A percentile compares a stretch with the other conserved stretches of the same genome.
Evolutionary conservation across 2,329 filamentous ascomycete genomes (phyloP).

Genomic region (Tricladium varicosporioides): DNA sequence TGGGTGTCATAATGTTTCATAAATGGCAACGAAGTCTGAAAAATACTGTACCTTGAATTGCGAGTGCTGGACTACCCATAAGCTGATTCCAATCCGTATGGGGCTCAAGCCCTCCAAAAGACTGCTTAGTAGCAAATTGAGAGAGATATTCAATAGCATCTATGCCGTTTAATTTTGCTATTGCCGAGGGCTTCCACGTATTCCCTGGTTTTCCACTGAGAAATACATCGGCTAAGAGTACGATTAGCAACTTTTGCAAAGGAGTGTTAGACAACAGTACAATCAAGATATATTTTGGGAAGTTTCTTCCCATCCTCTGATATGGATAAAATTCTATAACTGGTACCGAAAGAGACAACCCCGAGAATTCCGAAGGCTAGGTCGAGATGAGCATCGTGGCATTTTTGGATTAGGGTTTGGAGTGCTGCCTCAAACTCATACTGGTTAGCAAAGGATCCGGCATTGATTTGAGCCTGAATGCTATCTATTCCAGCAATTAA

Average conservation of each 20-base stretch:
- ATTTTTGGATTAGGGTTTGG: conserved; percentile 44
- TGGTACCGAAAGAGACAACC: conserved; percentile 49
- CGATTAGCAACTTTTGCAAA: conserved; percentile 11
- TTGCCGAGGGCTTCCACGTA: conserved; percentile 39
- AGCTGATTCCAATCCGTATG: conserved; percentile 39
- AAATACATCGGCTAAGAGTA: conserved; percentile 13
- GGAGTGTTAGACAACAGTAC: too few species aligned
- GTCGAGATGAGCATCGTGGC: conserved; percentile 63
- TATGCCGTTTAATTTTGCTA: conserved; percentile 53
- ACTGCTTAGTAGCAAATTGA: conserved; percentile 38
- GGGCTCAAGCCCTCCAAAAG: conserved; percentile 34
- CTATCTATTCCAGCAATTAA: conserved; percentile 42
- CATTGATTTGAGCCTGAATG: conserved; percentile 41
- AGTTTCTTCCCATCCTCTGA: conserved; percentile 51
- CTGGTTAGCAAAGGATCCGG: conserved; percentile 46
- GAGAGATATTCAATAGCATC: conserved; percentile 47
- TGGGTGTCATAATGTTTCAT: too few species aligned
- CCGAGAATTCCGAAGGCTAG: conserved; percentile 45
- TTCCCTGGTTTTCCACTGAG: conserved; percentile 19
- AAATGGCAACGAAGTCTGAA: too few species aligned
- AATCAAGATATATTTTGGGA: conserved; percentile 35
- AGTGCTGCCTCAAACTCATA: conserved; percentile 56
- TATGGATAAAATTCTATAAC: conserved; percentile 53
- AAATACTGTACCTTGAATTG: conserved; percentile 34
- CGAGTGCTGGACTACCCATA: conserved; percentile 22